Percentiles rank a stretch among this genome's conserved stretches.
Conservation (phyloP, 2,329 filamentous ascomycete genomes). For the Cercospora sp. region DNA sequence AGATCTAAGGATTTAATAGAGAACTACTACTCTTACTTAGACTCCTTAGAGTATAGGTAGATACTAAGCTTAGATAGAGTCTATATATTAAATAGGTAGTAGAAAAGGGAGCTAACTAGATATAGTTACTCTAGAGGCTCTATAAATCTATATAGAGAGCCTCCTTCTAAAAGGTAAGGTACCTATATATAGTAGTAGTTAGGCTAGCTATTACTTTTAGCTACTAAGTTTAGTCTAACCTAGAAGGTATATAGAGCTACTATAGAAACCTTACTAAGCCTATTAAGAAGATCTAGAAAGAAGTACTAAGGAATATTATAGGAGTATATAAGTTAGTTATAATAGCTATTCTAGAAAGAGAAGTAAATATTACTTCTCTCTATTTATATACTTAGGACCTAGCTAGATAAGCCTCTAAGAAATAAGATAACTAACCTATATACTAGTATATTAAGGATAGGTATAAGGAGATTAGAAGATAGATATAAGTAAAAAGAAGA, state of each 20-base stretch:
- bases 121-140: not conserved
- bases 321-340: too few relatives aligned
- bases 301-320: too few relatives aligned
- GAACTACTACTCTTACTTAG: not conserved
- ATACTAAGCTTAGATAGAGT: not conserved
- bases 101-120: not conserved
- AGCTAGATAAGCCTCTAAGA: not conserved
- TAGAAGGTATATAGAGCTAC: not conserved
- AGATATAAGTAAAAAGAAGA: not conserved
- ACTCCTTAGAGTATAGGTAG: not conserved
- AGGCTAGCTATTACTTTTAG: not conserved
- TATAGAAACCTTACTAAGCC: too few relatives aligned
- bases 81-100: not conserved
- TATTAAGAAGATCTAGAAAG: too few relatives aligned
- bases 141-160: not conserved
- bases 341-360: not conserved
- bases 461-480: not conserved
- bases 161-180: not conserved
- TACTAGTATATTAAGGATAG: not conserved
- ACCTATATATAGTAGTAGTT: not conserved
- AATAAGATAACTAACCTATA: not conserved
- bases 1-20: too few relatives aligned
- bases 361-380: not conserved
- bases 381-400: not conserved
- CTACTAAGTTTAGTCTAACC: not conserved